These are phyloP conservation scores for Trichosporon sp. DNA, from an alignment of 1,284 basidiomycete genomes.

Conservation along the genomic window DNA sequence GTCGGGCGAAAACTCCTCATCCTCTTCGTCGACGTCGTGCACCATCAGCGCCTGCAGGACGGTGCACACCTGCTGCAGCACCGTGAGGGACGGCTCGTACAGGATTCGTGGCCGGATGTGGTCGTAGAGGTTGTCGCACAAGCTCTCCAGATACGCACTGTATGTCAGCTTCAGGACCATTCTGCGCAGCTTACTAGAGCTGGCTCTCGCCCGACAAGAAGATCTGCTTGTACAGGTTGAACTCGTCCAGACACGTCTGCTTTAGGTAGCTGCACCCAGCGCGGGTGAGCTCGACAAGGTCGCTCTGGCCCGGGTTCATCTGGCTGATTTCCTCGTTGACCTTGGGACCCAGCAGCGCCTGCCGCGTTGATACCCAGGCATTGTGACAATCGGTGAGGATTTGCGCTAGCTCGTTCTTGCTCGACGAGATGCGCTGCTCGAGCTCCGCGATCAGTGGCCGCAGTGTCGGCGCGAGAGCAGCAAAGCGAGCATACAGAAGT, in stretches of 20 bases:
- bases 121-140: constrained; percentile 90
- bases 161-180: background rate
- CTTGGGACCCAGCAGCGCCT: constrained; percentile 61
- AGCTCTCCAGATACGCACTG: constrained; percentile 76
- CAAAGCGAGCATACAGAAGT: constrained; percentile 81
- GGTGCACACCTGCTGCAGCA: constrained; percentile 86
- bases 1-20: constrained; percentile 25
- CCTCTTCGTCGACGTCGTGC: constrained; percentile 54
- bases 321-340: constrained; percentile 73
- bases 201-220: constrained; percentile 77
- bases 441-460: constrained; percentile 74
- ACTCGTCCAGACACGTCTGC: constrained; percentile 81
- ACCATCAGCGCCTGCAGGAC: constrained; percentile 91
- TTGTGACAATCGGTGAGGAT: constrained; percentile 76
- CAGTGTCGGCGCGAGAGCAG: constrained; percentile 62
- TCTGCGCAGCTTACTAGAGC: constrained; percentile 64
- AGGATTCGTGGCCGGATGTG: constrained; percentile 86
- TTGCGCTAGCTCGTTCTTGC: constrained; percentile 66
- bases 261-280: constrained; percentile 85
- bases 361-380: constrained; percentile 70
- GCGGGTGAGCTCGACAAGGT: constrained; percentile 79
- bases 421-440: constrained; percentile 62
- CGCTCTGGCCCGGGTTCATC: constrained; percentile 67
- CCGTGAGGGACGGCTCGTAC: constrained; percentile 77
- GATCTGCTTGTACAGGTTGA: constrained; percentile 71